Base-by-base conservation (phyloP, 2,329 filamentous ascomycete species). In the Phyllosticta citrichinensis region DNA sequence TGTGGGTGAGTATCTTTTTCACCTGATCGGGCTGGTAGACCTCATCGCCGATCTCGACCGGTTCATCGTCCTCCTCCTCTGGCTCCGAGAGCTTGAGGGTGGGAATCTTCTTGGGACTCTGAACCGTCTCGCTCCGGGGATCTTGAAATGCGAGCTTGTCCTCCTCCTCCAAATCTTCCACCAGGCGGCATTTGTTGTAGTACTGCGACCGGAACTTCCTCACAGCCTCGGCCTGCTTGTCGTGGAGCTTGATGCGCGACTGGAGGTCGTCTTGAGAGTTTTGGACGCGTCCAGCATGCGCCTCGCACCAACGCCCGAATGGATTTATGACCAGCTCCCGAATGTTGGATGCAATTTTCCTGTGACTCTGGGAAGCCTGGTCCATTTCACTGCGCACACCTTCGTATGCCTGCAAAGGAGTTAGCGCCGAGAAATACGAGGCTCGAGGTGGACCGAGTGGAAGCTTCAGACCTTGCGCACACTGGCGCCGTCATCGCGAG, bases 101-200 rank as follows among this genome's bases (percentile, higher is more conserved):
- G 53, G 89, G 89, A 51, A 91, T 88, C 40, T 52, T 79, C 72
- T 72, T 85, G 60, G 80, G 76, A 73, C 83, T 80, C 68, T 75
- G 72, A 9, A 73, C 70, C 19, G 70, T 72, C 64, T 80, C 75
- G 57, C 72, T 80, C 63, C 83, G 80, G 5, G 91, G 91, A 66
- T 92, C 91, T 74, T 96, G 91, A 76, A 99, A 99, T 50, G 92
- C 94, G 60, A 99, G 83, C 76, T 99, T 97, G 74, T 97, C 96
- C 79, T 99, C 95, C 76, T 99, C 94, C 73, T 99, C 94, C 63
- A 97, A 78, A 71, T 99, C 94, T 73, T 99, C 95, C 6, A 97
- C 88, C 64, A 97, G 80, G 56, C 95, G 87, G 73, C 94, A 99
- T 77, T 97, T 99, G 80, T 97, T 99, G 82, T 97, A 97, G 77